These are phyloP conservation scores for Glycine soja DNA, from an alignment of 306 rosid species.

Conservation along the genomic window DNA sequence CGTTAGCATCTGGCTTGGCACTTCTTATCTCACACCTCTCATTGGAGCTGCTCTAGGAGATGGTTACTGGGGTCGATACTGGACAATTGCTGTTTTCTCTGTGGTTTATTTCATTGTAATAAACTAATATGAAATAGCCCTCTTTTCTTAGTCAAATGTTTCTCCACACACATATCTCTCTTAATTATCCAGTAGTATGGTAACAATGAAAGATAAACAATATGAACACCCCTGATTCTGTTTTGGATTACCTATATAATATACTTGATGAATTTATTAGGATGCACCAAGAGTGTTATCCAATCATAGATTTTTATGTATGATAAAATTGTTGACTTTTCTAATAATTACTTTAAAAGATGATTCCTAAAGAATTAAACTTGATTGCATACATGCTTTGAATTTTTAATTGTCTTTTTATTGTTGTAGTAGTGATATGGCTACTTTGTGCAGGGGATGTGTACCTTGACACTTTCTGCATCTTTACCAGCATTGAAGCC, in stretches of 20 bases:
- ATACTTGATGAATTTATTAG: neutral
- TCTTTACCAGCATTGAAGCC: conserved; percentile 75
- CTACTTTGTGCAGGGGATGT: conserved; percentile 74
- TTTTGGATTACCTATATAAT: neutral
- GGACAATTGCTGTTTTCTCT: conserved; percentile 86
- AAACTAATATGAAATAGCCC: neutral
- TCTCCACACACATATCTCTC: too few species aligned
- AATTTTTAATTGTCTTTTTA: neutral
- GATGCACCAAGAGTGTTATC: neutral
- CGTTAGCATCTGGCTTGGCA: conserved; percentile 73
- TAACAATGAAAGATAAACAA: too few species aligned
- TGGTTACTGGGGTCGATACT: conserved; percentile 95
- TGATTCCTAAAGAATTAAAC: too few species aligned
- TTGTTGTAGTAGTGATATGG: neutral
- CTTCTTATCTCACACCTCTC: conserved; percentile 93
- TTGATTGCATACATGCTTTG: conserved; percentile 3
- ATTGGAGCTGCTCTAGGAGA: conserved; percentile 89
- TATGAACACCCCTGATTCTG: too few species aligned
- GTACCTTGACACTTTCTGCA: conserved; percentile 82
- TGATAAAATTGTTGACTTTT: neutral
- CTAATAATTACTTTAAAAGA: too few species aligned
- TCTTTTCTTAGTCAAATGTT: conserved; percentile 8
- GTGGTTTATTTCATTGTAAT: conserved; percentile 76
- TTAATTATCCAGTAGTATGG: too few species aligned
- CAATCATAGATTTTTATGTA: neutral